Base-by-base conservation (phyloP, 345 rosid genomes). In the Kernera saxatilis region DNA sequence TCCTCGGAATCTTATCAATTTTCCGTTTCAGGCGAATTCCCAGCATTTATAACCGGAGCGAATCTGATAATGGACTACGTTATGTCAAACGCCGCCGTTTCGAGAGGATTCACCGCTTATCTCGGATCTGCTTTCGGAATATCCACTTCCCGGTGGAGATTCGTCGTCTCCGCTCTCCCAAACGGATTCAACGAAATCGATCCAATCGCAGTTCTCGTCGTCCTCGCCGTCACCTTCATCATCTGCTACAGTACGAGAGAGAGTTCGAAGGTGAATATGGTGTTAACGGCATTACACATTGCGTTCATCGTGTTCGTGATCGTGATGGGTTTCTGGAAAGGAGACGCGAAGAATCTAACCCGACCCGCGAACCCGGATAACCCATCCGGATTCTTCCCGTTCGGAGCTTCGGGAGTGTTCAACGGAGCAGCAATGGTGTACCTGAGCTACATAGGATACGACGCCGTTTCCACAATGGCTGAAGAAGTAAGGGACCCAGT, bases 61-160 rank as follows among this genome's bases (percentile, higher is more conserved):
- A 93, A 93, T 72, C 84, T 93, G 18, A 74, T 93, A 51, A 78
- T 86, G 85, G 98, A 93, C 52, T 90, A 90, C 81, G 91, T 90
- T 32, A 69, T 85, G 83, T 90, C 97, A n/a, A 93, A 90, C 82
- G 98, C 98, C n/a, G 98, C 97, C 11, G 92, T 93, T 0, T 87
- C 97, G 0, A 82, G 97, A 68, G 71, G 93, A 69, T 85, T 88
- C 79, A 83, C 97, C 0, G 79, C 90, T 8, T 93, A 90, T 27
- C 73, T 90, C n/a, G 93, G 85, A 41, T 63, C 58, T 0, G 90
- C 93, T 2, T 71, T 93, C 44, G 97, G 98, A 52, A 58, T 86
- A 37, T 78, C 97, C 39, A 69, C 90, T 2, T 35, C 89, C 1
- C 67, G 86, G 60, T 90, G 93, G 97, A 77, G 97, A 64, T 51